These are phyloP conservation scores for Trypethelium eluteriae DNA, from an alignment of 495 filamentous ascomycete species.

Conservation along the genomic window DNA sequence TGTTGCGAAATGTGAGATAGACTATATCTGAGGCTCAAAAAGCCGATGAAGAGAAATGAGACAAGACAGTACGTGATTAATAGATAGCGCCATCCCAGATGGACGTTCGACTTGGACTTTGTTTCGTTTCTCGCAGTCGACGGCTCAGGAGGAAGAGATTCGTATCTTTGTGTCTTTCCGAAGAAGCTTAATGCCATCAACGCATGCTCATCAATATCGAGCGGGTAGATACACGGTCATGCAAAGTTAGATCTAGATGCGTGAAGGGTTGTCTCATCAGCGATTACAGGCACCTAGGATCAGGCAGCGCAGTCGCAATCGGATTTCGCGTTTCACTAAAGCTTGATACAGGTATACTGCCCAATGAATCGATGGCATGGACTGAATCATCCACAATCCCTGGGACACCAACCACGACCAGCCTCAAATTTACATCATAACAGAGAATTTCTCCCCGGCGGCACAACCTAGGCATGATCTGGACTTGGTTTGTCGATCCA, in stretches of 20 bases:
- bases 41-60: not conserved
- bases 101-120: not conserved
- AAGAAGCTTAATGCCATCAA: not conserved
- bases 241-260: not conserved
- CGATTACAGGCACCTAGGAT: not conserved
- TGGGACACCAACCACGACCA: not conserved
- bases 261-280: not conserved
- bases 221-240: not conserved
- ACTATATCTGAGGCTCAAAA: not conserved
- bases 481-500: not conserved
- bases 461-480: not conserved
- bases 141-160: not conserved
- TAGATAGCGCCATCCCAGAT: not conserved
- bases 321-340: not conserved
- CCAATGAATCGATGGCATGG: not conserved
- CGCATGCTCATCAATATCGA: not conserved
- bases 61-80: not conserved
- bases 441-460: not conserved
- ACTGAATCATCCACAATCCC: not conserved
- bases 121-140: not conserved
- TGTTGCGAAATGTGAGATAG: not conserved
- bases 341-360: not conserved
- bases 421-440: not conserved
- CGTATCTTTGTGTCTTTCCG: constrained; percentile 1
- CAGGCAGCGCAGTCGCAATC: not conserved